A percentile compares a stretch with the other conserved stretches of the same genome.
These are phyloP conservation scores for Gossypioides kirkii DNA, from an alignment of 345 rosid genomes.

Conservation along the genomic window DNA sequence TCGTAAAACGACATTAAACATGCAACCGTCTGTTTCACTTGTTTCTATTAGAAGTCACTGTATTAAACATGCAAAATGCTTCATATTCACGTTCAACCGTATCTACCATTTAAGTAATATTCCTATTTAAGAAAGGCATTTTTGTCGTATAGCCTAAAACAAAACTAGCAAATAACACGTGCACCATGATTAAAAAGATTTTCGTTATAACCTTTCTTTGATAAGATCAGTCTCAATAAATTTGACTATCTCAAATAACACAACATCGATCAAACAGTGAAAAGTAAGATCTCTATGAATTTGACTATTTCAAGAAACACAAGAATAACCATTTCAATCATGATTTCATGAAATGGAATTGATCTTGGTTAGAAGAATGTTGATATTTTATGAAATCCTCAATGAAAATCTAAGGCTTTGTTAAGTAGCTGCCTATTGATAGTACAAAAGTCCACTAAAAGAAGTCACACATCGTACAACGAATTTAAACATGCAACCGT, in stretches of 20 bases:
- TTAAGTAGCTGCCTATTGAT: background rate
- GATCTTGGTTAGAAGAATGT: background rate
- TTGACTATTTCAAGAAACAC: background rate
- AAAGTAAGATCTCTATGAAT: background rate
- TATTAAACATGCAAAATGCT: background rate
- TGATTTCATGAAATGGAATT: background rate
- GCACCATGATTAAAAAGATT: no score
- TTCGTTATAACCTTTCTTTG: no score
- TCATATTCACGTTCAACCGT: background rate
- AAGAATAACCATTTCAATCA: background rate
- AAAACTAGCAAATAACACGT: no score
- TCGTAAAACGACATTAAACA: no score
- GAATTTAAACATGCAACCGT: background rate
- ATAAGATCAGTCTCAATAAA: background rate
- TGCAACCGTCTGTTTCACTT: background rate
- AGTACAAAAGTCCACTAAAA: background rate
- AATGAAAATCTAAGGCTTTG: background rate
- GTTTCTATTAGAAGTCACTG: background rate
- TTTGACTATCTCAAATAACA: background rate
- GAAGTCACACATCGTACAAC: background rate
- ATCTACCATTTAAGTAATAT: background rate
- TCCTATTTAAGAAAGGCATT: background rate
- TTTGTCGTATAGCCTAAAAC: no score
- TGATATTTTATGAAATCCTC: background rate
- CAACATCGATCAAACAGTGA: background rate